These are phyloP conservation scores for Zygoascus bituminiphila DNA, from an alignment of 805 yeast genomes.

Conservation along the genomic window DNA sequence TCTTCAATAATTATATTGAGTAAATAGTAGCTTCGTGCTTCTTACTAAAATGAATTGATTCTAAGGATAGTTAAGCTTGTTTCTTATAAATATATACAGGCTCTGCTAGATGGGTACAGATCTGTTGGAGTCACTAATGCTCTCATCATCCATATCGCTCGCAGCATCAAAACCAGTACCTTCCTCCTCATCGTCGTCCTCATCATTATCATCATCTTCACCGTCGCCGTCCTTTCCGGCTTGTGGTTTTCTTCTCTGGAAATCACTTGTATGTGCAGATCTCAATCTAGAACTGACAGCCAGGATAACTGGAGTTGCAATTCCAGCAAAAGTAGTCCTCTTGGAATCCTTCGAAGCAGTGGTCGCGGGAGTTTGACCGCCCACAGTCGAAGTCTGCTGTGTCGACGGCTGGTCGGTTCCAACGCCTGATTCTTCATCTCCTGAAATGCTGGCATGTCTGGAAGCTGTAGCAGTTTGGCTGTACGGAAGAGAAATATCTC, in stretches of 20 bases:
- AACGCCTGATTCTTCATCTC: slow-evolving; percentile 1
- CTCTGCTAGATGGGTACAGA: no score
- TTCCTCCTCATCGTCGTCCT: slow-evolving; percentile 16
- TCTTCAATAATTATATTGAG: slow-evolving; percentile 8
- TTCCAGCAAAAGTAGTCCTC: slow-evolving; percentile 13
- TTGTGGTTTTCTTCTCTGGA: slow-evolving; percentile 20
- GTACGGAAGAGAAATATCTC: slow-evolving; percentile 83
- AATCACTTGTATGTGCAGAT: slow-evolving; percentile 24
- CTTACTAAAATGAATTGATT: no score
- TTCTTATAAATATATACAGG: no score
- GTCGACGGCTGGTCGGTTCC: not conserved
- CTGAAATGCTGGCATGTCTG: not conserved
- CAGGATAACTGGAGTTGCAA: slow-evolving; percentile 21
- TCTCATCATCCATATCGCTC: not conserved
- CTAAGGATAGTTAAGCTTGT: not conserved
- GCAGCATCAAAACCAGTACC: slow-evolving; percentile 5
- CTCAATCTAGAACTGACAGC: slow-evolving; percentile 19
- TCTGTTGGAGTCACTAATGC: not conserved
- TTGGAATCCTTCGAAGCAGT: not conserved
- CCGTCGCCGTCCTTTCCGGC: slow-evolving; percentile 29
- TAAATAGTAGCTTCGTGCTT: not conserved
- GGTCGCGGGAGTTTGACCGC: slow-evolving; percentile 3
- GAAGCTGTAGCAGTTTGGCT: slow-evolving; percentile 15
- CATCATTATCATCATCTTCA: slow-evolving; percentile 19
- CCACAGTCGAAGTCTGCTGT: not conserved